A percentile compares a stretch with the other conserved stretches of the same genome.
Conservation (phyloP, 805 yeast genomes). For the Lipomyces yamanashiensis region DNA sequence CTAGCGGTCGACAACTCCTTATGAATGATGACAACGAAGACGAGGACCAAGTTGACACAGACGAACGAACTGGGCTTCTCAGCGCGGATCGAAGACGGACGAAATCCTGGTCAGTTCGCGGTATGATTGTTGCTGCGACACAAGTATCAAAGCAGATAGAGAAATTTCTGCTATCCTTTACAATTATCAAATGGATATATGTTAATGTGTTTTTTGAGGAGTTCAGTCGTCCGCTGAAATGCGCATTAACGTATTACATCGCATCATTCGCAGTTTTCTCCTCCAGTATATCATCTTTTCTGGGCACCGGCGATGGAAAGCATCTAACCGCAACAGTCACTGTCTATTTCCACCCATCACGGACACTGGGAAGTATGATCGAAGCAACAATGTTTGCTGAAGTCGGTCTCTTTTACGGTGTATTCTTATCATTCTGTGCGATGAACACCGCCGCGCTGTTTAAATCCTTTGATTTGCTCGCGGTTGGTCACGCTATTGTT, state of each 20-base stretch:
- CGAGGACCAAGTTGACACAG: slow-evolving; percentile 7
- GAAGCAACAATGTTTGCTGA: slow-evolving; percentile 69
- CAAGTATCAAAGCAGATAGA: background rate
- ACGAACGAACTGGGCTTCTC: slow-evolving; percentile 16
- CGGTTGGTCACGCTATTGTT: slow-evolving; percentile 51
- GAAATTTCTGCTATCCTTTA: slow-evolving; percentile 3
- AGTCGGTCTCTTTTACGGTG: slow-evolving; percentile 58
- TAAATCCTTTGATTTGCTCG: slow-evolving; percentile 51
- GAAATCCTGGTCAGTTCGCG: too few species aligned
- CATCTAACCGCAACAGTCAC: slow-evolving; percentile 85
- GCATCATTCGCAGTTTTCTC: slow-evolving; percentile 77
- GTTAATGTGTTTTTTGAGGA: slow-evolving; percentile 18
- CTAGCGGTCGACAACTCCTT: slow-evolving; percentile 13
- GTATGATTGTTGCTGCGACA: background rate
- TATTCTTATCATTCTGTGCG: slow-evolving; percentile 58
- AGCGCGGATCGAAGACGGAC: background rate
- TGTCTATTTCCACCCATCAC: slow-evolving; percentile 81
- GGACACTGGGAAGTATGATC: slow-evolving; percentile 80
- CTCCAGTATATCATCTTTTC: slow-evolving; percentile 48
- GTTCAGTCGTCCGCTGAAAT: slow-evolving; percentile 51
- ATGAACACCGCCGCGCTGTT: slow-evolving; percentile 57
- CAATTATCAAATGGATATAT: slow-evolving; percentile 19
- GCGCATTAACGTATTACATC: slow-evolving; percentile 70
- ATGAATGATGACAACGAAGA: slow-evolving; percentile 6
- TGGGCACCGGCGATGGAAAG: slow-evolving; percentile 74